Base-by-base conservation (phyloP, 352 stramenopile species). In the Halophytophthora polymorphica region DNA sequence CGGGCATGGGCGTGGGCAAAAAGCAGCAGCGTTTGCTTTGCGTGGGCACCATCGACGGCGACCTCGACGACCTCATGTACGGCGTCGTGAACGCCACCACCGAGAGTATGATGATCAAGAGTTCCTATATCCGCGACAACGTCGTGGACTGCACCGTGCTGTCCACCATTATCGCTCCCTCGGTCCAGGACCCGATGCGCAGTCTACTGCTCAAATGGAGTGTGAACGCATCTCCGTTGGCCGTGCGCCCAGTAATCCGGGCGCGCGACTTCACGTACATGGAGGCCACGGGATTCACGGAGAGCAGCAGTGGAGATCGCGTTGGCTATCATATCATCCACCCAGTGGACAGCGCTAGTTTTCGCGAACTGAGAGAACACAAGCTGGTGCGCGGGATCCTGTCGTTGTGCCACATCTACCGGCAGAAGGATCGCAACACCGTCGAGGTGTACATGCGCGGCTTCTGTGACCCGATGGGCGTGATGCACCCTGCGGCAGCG, bases 181-280 rank as follows among this genome's bases (percentile, higher is more conserved):
- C 49, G 2, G 17, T 29, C 17, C 40, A 69, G 15, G 66, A 75
- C 39, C 66, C 61, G 6, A 57, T 60, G 22, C 50, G 47, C 22
- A 68, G 34, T 46, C 55, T 57, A 8, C 41, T 44, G 28, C 61
- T 85, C 45, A 77, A 77, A 28, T 67, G 66, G 66, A 38, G 42
- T 12, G 54, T 73, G 19, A 73, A 70, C 13, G 53, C 53, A 10
- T 19, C 42, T 1, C 52, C 64, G 3, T 18, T 35, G 1, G 47
- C 53, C n/a, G 31, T 76, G 15, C 45, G 57, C 3, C 57, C 64
- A 39, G 55, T 83, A 13, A 46, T 71, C 23, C 58, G 56, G 25
- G 42, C 63, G 21, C 53, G 69, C 2, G 73, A 84, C 44, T 65
- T 74, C 15, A 68, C 69, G 6, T 78, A 58, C 45, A 41, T 79